Evolutionary conservation across 495 filamentous ascomycete genomes (phyloP).

Genomic region (Neurospora africana): DNA sequence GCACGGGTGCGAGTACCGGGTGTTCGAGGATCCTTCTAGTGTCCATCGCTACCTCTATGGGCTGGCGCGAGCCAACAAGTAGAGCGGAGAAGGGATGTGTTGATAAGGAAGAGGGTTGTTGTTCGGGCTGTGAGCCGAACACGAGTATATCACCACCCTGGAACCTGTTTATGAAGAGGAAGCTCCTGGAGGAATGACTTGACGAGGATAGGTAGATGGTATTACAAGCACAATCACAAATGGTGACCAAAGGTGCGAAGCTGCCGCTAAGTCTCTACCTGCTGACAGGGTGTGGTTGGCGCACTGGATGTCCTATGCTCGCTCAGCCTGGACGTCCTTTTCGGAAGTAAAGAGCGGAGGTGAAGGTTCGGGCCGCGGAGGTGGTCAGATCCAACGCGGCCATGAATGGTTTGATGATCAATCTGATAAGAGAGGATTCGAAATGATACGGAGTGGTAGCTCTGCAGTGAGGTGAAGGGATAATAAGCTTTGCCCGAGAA

Average conservation of each 20-base stretch:
- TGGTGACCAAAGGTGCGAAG: not conserved
- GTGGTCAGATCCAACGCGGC: not conserved
- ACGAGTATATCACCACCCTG: not conserved
- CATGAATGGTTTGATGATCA: not conserved
- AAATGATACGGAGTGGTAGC: not conserved
- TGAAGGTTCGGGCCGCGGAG: not conserved
- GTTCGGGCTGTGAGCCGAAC: not conserved
- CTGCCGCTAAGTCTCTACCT: not conserved
- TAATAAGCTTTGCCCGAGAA: not conserved
- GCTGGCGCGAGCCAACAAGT: not conserved
- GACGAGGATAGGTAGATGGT: not conserved
- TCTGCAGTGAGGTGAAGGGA: not conserved
- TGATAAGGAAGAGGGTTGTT: not conserved
- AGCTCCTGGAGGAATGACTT: not conserved
- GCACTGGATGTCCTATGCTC: not conserved
- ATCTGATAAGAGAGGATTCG: not conserved
- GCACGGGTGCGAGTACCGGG: slow-evolving; percentile 42
- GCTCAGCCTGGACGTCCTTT: not conserved
- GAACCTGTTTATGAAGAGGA: not conserved
- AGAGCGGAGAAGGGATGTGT: not conserved
- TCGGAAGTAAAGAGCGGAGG: not conserved
- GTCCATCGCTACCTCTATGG: slow-evolving; percentile 52
- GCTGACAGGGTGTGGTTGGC: not conserved
- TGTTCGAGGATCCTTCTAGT: slow-evolving; percentile 77
- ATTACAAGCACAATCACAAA: not conserved